Base-by-base conservation (phyloP, 805 yeast species). In the Wickerhamia fluorescens region DNA sequence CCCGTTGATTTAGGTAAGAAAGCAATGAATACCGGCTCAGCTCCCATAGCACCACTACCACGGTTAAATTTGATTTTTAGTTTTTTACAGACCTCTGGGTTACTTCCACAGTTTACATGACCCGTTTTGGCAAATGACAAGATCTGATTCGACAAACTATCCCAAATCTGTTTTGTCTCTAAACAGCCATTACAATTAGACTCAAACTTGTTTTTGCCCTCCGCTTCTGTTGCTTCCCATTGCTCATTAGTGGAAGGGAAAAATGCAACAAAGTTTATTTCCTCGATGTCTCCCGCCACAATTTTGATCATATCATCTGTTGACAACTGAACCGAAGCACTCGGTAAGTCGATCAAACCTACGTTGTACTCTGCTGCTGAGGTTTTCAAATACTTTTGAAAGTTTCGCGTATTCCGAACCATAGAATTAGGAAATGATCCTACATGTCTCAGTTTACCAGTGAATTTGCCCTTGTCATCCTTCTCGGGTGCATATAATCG, bases 401-500 rank as follows among this genome's bases (percentile, higher is more conserved):
- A 47, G 25, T 65, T 65, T 11, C 71, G 76, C 9, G 61, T 51
- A 0, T 68, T 69, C 40, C 78, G 63, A 16, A 56, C 56, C 24
- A 56, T 49, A 2, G 61, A 49, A 10, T 58, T 49, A 1, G 84
- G 82, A 45, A 59, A 78, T 16, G 70, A 33, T 11, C 49, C 61
- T 6, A 56, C 58, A 24, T 48, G 42, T 28, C 53, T 56, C 41
- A 44, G 49, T 34, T 51, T 47, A 5, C 53, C 56, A 3, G 42
- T 39, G 8, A 38, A 34, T 4, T 47, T 43, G 1, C 58, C 58
- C 7, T 40, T 24, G 8, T 29, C 30, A 24, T 57, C 53, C 13
- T 52, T 73, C 14, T 58, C 56, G 0, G 86, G 80, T 1, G 75
- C 75, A 56, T 81, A 88, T 6, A 89, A 61, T 31, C 80, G 63